Base-by-base conservation (phyloP, 345 rosid species). In the Eucalyptus caleyi region DNA sequence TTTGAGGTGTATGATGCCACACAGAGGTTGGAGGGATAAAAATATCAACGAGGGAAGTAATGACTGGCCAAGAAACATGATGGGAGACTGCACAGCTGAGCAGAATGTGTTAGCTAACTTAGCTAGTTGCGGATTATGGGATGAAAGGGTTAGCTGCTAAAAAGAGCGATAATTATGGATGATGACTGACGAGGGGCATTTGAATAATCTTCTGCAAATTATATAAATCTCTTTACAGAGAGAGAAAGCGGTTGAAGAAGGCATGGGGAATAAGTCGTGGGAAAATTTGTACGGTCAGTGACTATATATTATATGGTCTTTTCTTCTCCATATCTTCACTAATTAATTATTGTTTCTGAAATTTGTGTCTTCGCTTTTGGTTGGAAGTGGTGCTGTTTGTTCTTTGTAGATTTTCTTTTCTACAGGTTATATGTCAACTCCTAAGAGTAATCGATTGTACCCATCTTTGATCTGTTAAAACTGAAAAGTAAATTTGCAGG, bases 401-500 rank as follows among this genome's bases (percentile, higher is more conserved):
- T 72, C 82, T 34, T 72, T 34, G 44, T 72, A 34, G 26, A 34
- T 34, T 34, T 34, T 34, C 44, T 72, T 19, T 72, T 72, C 45
- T 72, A 19, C 83, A 11, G 45, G 47, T 40, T 77, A 37, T 77
- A 37, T 77, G 26, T 77, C 47, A 77, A 77, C 83, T 77, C 47
- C 47, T 77, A 10, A 77, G 24, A 37, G 83, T 37, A 77, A 77
- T 77, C 24, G 23, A 40, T 77, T 77, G 47, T 40, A 18, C 83
- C 83, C 34, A 89, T 51, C 86, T 89, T 87, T 7, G 67, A 21
- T 47, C 86, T 50, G 59, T 59, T 87, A 9, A 9, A 89, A 40
- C 26, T 23, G 16, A 40, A 47, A 69, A 14, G 81, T 82, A 23
- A 50, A 82, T 90, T 92, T 93, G 88, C 93, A 96, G 99, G 99